Base-by-base conservation (phyloP, 192 early-diverging fungal genomes). In the Phlyctochytrium planicorne region DNA sequence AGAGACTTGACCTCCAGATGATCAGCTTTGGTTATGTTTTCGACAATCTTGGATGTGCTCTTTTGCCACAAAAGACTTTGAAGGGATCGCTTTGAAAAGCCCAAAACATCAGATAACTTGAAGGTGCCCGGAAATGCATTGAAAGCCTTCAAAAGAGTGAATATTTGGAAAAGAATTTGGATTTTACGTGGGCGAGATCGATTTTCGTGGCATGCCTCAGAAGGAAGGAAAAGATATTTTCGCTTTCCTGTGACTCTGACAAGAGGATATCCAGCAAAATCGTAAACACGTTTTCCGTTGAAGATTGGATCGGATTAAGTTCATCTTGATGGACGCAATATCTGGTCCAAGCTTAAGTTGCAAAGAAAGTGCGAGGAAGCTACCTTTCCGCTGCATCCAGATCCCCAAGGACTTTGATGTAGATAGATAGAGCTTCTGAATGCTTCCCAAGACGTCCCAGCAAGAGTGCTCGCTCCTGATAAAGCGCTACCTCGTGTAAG, bases 391-490 rank as follows among this genome's bases (percentile, higher is more conserved):
- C 91, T 37, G 87, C 70, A 14, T 75, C 67, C 67, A 87, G 86
- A 68, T 89, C 90, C 23, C 79, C 72, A 29, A 98, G 77, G 60
- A 89, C 89, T 72, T 91, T 90, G 16, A 95, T 89, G 70, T 91
- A 89, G 63, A 96, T 86, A 52, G 81, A 73, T 29, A 98, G 76
- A 2, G 94, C 91, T 64, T 98, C 92, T 59, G 89, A 89, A 62
- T 96, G 93, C 53, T 91, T 88, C 10, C 89, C 90, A 60, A 97
- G 87, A 50, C 91, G 78, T 68, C 90, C 87, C 3, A 97, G 79
- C 10, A 96, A 76, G 32, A 91, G 78, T 0, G 90, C 90, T 4
- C 91, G 80, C 73, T 95, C 95, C 68, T 93, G 91, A 69, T 84
- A 91, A 37, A 94, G 80, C 34, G 78, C 90, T 91, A 56, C 1